Conservation (phyloP, 768 basidiomycete genomes). For the Auriculariales sp. region DNA sequence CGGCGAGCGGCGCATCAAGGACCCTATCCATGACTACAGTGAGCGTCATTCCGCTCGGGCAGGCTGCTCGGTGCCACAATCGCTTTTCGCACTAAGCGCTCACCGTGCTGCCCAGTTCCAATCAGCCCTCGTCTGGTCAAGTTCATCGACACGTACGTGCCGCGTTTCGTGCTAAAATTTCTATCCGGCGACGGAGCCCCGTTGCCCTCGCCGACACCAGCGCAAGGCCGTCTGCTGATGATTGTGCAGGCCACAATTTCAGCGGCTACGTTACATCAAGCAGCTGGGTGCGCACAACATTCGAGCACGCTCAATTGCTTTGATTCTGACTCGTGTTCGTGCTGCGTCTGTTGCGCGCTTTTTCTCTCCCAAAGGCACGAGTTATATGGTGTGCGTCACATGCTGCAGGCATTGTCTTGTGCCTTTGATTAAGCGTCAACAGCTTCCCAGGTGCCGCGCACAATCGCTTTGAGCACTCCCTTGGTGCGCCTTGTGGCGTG, state of each 20-base stretch:
- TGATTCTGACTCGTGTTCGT: not conserved
- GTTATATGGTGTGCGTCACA: too few species aligned
- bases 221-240: too few species aligned
- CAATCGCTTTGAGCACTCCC: conserved; percentile 69
- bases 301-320: not conserved
- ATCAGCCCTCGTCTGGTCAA: not conserved
- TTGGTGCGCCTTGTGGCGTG: conserved; percentile 31
- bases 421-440: not conserved
- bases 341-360: too few species aligned
- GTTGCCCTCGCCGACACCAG: too few species aligned
- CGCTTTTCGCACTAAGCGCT: too few species aligned
- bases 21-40: not conserved
- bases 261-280: conserved; percentile 61
- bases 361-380: too few species aligned
- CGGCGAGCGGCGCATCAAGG: not conserved
- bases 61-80: not conserved
- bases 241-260: conserved; percentile 47
- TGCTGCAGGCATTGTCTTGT: conserved; percentile 1
- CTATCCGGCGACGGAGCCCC: not conserved
- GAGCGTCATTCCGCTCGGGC: not conserved
- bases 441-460: conserved; percentile 44
- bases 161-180: not conserved
- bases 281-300: conserved; percentile 41
- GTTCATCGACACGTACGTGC: not conserved
- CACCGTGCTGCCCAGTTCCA: not conserved